Evolutionary conservation across 179 eudicot species (phyloP), one percentile per base, ranked within the genome.

Genomic region (Actinidia polygama): DNA sequence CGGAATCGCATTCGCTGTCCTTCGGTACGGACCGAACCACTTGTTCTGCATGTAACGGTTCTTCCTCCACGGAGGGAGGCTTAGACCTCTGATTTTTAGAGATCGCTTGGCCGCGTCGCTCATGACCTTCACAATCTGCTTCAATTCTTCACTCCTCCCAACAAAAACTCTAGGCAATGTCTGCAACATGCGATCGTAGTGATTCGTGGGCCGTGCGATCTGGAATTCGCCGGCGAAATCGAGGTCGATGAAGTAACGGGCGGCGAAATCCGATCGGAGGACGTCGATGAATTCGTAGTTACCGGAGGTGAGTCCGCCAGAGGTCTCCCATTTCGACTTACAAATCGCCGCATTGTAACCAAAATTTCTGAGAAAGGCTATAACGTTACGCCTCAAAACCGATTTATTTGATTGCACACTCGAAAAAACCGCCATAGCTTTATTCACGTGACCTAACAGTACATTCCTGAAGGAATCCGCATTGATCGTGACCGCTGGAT

Each of bases 51-150:
- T 89, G 84, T 85, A 94, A 12, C 96, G 91, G 73, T 91, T 90
- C 77, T 90, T 96, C 75, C 98, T 90, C 99, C 99, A 96, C 53
- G 99, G 99, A 62, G 99, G 93, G 44, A 94, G 76, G 58, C 84
- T 87, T 23, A 96, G 77, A 7, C 89, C 95, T 80, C 89, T 85
- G 78, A 88, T 87, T 87, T 89, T 94, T 89, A 96, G 81, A 77
- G 95, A 96, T 21, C 92, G 85, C 70, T 87, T 84, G 61, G 91
- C 90, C n/a, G 86, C 97, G 61, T 92, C 95, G 68, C 92, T 87
- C 89, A 91, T 84, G 18, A 82, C 51, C 77, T 88, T 90, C 57
- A 92, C 58, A 26, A 94, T 86, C 84, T 69, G 80, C 89, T 90
- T 94, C 84, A 92, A 54, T 21, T 92, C 93, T 0, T 90, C 96